These are phyloP conservation scores for Cyclaneusma minus DNA, from an alignment of 2,329 filamentous ascomycete species.

Conservation along the genomic window DNA sequence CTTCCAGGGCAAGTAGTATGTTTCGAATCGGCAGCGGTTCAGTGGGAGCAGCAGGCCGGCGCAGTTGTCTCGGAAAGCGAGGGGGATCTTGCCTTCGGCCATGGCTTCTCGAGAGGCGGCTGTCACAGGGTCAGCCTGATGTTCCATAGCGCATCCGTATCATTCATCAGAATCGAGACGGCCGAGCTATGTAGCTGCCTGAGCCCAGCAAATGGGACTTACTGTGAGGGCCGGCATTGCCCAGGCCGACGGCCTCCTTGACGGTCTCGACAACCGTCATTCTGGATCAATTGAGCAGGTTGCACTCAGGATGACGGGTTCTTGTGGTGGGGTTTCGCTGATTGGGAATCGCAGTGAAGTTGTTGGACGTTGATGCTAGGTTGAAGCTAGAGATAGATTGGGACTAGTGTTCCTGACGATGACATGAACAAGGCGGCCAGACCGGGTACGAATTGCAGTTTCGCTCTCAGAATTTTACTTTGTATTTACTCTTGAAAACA, in stretches of 20 bases:
- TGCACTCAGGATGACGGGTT: too few relatives aligned
- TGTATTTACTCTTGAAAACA: too few relatives aligned
- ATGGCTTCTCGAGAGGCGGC: constrained; percentile 82
- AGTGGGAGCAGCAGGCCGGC: constrained; percentile 88
- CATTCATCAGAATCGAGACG: constrained; percentile 15
- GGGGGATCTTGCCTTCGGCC: constrained; percentile 74
- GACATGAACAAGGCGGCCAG: too few relatives aligned
- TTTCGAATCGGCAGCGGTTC: constrained; percentile 83
- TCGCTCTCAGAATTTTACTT: too few relatives aligned
- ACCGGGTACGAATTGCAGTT: too few relatives aligned
- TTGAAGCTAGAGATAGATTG: too few relatives aligned
- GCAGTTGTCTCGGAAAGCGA: constrained; percentile 91
- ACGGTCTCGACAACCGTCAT: constrained; percentile 31
- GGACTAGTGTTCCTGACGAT: too few relatives aligned
- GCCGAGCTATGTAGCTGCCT: constrained; percentile 1
- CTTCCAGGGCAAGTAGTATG: constrained; percentile 95
- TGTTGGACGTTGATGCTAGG: too few relatives aligned
- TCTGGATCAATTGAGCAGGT: too few relatives aligned
- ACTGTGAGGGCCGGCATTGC: constrained; percentile 4
- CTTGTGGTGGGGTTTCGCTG: too few relatives aligned
- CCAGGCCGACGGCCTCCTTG: constrained; percentile 30
- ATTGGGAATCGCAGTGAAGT: too few relatives aligned
- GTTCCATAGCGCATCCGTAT: constrained; percentile 1
- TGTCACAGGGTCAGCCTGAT: constrained; percentile 18
- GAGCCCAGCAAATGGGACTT: constrained; percentile 5